phyloP scores from a whole-genome alignment of 2,329 filamentous ascomycete species.

The Colletotrichum horii region DNA sequence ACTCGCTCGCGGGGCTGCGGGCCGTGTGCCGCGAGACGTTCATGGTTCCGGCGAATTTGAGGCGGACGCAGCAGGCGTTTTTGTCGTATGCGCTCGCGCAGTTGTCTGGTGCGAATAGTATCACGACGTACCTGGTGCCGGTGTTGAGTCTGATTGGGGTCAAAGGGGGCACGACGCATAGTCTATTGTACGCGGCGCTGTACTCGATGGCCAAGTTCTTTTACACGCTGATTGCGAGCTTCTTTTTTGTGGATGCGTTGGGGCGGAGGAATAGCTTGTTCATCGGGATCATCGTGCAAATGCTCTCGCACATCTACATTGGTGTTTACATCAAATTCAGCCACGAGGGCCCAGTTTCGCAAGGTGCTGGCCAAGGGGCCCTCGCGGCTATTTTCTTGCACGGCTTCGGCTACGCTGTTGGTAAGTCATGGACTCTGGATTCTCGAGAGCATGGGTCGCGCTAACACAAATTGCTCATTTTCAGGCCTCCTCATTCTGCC shows the following conservation, averaged over 20 bases:
- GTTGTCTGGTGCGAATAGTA: constrained; percentile 47
- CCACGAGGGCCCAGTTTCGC: constrained; percentile 26
- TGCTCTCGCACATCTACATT: constrained; percentile 45
- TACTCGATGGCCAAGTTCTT: constrained; percentile 49
- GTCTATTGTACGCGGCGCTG: constrained; percentile 44
- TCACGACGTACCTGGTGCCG: constrained; percentile 48
- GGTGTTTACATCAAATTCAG: constrained; percentile 42
- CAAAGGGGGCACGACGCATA: constrained; percentile 29
- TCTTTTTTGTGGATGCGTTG: constrained; percentile 49
- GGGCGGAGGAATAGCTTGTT: constrained; percentile 43
- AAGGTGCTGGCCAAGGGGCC: constrained; percentile 38
- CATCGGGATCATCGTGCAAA: constrained; percentile 36
- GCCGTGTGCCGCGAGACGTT: constrained; percentile 36
- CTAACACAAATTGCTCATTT: not conserved
- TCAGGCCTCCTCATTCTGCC: constrained; percentile 37
- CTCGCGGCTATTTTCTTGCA: constrained; percentile 50
- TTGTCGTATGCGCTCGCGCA: constrained; percentile 45
- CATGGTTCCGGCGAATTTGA: constrained; percentile 39
- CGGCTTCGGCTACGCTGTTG: constrained; percentile 47
- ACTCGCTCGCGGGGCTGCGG: not conserved
- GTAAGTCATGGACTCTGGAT: not conserved
- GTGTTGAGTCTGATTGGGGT: constrained; percentile 43
- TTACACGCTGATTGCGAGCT: constrained; percentile 42
- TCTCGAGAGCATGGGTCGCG: not conserved
- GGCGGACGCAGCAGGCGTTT: constrained; percentile 41